Base-by-base conservation (phyloP, 2,329 filamentous ascomycete species). In the Mycosphaerella sp. region DNA sequence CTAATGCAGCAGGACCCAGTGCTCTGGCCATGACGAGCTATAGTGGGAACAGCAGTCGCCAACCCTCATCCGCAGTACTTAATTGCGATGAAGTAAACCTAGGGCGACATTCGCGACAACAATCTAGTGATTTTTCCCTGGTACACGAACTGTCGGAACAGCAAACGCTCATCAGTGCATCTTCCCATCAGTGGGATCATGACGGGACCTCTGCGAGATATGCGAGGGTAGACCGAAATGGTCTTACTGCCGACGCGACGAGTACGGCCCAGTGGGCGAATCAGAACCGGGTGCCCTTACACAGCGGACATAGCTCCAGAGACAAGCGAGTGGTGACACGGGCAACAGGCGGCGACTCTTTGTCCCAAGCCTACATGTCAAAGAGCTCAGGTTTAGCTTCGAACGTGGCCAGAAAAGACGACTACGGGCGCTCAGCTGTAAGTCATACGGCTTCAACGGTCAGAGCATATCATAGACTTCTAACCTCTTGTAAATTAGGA, bases 191-290 rank as follows among this genome's bases (percentile, higher is more conserved):
- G 17, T 14, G 6, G 14, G 27, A 39, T 1, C 21, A 16, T 54
- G 51, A 27, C 45, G 35, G 13, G n/a, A 25, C n/a, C 50, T 49
- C 28, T 45, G 39, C 32, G 44, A 44, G 13, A 6, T 56, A 53
- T 30, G 47, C 51, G 4, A 53, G 35, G 28, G 51, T 56, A 10
- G 57, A 59, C 41, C 27, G 21, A 3, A 41, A 52, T 12, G 57
- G 57, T 14, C 47, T 59, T 7, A 34, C 41, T n/a, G 52, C 46
- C 10, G 49, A 51, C 35, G 36, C 52, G 4, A 44, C 42, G 10
- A 53, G 37, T 34, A 37, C 39, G 8, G 54, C 52, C 9, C 8
- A 37, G 35, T 59, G 57, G 57, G 27, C 49, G 18, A 41, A 40
- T 21, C 36, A 53, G n/a, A 48, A 52, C 28, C 17, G 39, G 16